Evolutionary conservation across 495 filamentous ascomycete species (phyloP).

Genomic region (Aspergillus haitiensis): DNA sequence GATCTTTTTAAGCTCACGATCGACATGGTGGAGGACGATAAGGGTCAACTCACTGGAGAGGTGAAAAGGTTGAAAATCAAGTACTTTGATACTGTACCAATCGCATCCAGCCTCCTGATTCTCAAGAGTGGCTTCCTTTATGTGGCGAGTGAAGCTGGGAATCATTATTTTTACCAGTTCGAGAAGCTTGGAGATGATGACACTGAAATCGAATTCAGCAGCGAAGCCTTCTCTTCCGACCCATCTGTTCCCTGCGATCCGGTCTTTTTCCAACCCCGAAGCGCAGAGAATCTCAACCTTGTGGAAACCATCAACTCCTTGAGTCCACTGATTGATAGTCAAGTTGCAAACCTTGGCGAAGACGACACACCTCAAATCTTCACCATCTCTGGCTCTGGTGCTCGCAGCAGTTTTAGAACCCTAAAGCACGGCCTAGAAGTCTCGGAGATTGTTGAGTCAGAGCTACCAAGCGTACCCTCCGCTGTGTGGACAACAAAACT

Average conservation of each 20-base stretch:
- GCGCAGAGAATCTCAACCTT: conserved; percentile 76
- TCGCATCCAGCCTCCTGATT: conserved; percentile 83
- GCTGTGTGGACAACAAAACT: conserved; percentile 96
- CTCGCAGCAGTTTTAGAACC: conserved; percentile 83
- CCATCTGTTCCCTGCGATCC: conserved; percentile 65
- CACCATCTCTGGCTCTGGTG: conserved; percentile 82
- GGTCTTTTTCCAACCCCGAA: conserved; percentile 79
- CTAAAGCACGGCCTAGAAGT: conserved; percentile 92
- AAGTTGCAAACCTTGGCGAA: conserved; percentile 80
- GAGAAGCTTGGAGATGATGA: conserved; percentile 97
- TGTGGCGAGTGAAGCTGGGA: conserved; percentile 87
- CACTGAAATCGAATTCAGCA: conserved; percentile 80
- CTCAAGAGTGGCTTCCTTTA: conserved; percentile 95
- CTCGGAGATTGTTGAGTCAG: conserved; percentile 89
- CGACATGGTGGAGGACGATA: conserved; percentile 82
- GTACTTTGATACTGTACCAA: conserved; percentile 94
- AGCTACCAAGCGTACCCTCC: conserved; percentile 79
- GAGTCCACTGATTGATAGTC: conserved; percentile 88
- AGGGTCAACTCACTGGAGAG: conserved; percentile 73
- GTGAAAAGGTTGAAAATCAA: conserved; percentile 87
- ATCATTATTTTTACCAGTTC: conserved; percentile 95
- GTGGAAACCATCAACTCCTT: conserved; percentile 85
- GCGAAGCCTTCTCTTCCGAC: conserved; percentile 78
- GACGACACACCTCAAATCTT: conserved; percentile 98
- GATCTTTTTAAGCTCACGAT: conserved; percentile 96